Evolutionary conservation across 371 early-diverging fungal species (phyloP).

Genomic region (Rhizopus sp.): DNA sequence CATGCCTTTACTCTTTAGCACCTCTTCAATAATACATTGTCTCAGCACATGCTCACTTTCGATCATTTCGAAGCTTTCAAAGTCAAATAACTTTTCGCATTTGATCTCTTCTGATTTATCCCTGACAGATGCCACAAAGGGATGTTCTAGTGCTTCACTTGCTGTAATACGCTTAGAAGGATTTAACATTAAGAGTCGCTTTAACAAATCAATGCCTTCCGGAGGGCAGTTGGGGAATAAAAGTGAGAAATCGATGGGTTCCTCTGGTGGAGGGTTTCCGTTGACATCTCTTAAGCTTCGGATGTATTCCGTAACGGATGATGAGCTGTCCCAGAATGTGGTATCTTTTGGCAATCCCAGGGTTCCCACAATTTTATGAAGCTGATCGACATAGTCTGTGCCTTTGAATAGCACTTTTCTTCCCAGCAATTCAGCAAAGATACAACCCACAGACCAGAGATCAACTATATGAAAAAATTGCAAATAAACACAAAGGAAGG

Average conservation of each 20-base stretch:
- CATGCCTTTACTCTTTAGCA: constrained; percentile 24
- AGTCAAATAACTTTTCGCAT: constrained; percentile 38
- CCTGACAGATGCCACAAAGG: constrained; percentile 71
- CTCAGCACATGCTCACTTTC: constrained; percentile 40
- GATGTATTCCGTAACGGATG: constrained; percentile 45
- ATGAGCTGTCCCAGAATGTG: constrained; percentile 47
- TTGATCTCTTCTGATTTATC: constrained; percentile 46
- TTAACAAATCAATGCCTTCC: constrained; percentile 75
- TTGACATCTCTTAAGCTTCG: constrained; percentile 52
- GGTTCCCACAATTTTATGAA: constrained; percentile 91
- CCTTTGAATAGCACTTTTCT: constrained; percentile 93
- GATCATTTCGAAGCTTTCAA: constrained; percentile 49
- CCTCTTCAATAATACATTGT: constrained; percentile 43
- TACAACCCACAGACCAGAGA: constrained; percentile 99
- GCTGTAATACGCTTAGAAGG: constrained; percentile 85
- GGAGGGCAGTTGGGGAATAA: constrained; percentile 60
- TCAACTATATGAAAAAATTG: constrained; percentile 73
- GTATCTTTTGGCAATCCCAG: constrained; percentile 94
- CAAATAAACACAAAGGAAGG: constrained; percentile 48
- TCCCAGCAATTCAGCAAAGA: constrained; percentile 97
- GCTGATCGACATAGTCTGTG: constrained; percentile 92
- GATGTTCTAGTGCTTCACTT: constrained; percentile 75
- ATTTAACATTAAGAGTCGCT: constrained; percentile 78
- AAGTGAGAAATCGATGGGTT: constrained; percentile 41
- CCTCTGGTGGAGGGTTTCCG: constrained; percentile 49